phyloP scores from a whole-genome alignment of 805 yeast genomes.

The Debaryomyces castellii region DNA sequence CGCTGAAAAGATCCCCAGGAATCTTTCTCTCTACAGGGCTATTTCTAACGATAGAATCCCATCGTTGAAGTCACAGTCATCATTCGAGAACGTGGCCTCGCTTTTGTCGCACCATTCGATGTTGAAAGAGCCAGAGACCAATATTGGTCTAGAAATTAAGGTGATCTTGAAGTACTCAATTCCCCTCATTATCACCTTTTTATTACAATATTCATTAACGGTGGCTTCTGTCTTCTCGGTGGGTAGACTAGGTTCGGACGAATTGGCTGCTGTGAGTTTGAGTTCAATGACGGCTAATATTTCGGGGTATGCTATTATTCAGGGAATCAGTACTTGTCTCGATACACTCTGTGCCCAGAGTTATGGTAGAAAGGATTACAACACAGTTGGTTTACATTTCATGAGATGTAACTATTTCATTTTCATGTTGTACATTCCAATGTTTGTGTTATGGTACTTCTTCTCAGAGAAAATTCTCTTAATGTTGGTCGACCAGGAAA shows the following conservation, averaged over 20 bases:
- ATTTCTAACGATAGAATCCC: slow-evolving; percentile 6
- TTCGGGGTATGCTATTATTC: slow-evolving; percentile 70
- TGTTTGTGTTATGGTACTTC: slow-evolving; percentile 60
- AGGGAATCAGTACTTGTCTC: slow-evolving; percentile 75
- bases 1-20: slow-evolving; percentile 15
- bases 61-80: slow-evolving; percentile 7
- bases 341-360: slow-evolving; percentile 82
- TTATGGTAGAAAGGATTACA: slow-evolving; percentile 64
- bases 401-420: slow-evolving; percentile 64
- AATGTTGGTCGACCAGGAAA: slow-evolving; percentile 22
- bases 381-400: slow-evolving; percentile 66
- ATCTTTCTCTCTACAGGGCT: neutral
- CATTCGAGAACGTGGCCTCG: slow-evolving; percentile 13
- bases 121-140: slow-evolving; percentile 45
- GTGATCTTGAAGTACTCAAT: slow-evolving; percentile 42
- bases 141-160: slow-evolving; percentile 34
- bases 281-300: slow-evolving; percentile 80
- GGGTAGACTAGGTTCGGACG: slow-evolving; percentile 68
- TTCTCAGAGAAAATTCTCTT: slow-evolving; percentile 51
- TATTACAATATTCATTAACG: slow-evolving; percentile 69
- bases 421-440: slow-evolving; percentile 50
- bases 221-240: slow-evolving; percentile 78
- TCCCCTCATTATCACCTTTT: slow-evolving; percentile 66
- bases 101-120: slow-evolving; percentile 23
- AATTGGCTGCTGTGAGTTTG: slow-evolving; percentile 72